Base-by-base conservation (phyloP, 768 basidiomycete species). In the Erythrobasidium yunnanense region DNA sequence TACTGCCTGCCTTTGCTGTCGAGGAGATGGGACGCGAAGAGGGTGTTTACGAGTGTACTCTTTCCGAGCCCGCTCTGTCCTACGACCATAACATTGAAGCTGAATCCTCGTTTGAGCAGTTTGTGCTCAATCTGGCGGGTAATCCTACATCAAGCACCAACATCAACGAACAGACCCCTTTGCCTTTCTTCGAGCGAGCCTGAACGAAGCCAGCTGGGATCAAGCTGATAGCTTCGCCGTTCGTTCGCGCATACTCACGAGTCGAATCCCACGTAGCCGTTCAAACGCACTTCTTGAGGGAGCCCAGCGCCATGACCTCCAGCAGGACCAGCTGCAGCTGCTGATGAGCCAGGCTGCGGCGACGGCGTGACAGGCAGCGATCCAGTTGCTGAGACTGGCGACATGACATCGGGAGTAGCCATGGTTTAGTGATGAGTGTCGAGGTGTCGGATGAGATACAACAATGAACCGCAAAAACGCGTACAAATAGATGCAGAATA, bases 61-160 rank as follows among this genome's bases (percentile, higher is more conserved):
- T 99, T 99, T 76, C 93, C 93, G 49, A 99, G 81, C 68, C 93
- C 93, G 55, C 91, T 97, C 81, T 93, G 93, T 57, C 92, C 93
- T 72, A 87, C 93, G 68, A 90, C 87, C 75, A 97, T 96, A 68
- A 95, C 87, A 75, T 96, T 97, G 84, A 97, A 97, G 81, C 55
- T 90, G 82, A 97, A 97, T 68, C 93, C 93, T 70, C 93, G 85
- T 80, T 96, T 96, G 80, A 97, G 83, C 70, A 96, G 86, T 83
- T 96, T 96, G 83, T 92, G 88, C 81, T 99, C 93, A 5, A 57
- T 57, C 55, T 58, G 56, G 3, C 30, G n/a, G 22, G 56, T 58
- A 45, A 58, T 58, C 38, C 56, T 58, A 45, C 15, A n/a, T n/a
- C n/a, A n/a, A n/a, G n/a, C n/a, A n/a, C n/a, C n/a, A n/a, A n/a